phyloP scores from a whole-genome alignment of 768 basidiomycete genomes.

The Calocera viscosa region DNA sequence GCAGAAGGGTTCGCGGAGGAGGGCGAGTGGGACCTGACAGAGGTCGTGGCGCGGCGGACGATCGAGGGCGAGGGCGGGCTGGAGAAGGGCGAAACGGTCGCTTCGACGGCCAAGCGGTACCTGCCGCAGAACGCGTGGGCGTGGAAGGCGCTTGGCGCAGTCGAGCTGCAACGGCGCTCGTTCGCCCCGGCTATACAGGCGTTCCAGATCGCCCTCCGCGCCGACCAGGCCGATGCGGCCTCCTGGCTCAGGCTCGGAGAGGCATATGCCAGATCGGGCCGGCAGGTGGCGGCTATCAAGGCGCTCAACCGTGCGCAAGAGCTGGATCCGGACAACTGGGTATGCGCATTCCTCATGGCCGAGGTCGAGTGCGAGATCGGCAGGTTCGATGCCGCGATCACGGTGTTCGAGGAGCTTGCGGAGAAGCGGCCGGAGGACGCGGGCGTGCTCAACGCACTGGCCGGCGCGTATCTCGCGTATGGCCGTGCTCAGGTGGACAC shows the following conservation, averaged over 20 bases:
- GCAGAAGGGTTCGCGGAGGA: conserved; percentile 87
- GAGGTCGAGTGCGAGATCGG: conserved; percentile 73
- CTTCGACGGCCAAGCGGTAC: conserved; percentile 39
- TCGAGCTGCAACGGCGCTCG: conserved; percentile 62
- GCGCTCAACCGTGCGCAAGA: conserved; percentile 64
- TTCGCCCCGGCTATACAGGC: conserved; percentile 66
- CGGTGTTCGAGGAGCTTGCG: conserved; percentile 47
- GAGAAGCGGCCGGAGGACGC: conserved; percentile 48
- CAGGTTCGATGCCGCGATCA: conserved; percentile 61
- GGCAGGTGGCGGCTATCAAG: conserved; percentile 80
- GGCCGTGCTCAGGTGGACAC: conserved; percentile 50
- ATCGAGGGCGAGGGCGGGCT: conserved; percentile 87
- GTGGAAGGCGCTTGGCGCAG: conserved; percentile 90
- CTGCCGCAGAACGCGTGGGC: conserved; percentile 85
- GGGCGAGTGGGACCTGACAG: conserved; percentile 89
- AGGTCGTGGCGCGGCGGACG: conserved; percentile 81
- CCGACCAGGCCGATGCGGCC: conserved; percentile 58
- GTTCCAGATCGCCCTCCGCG: conserved; percentile 74
- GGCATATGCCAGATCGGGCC: conserved; percentile 77
- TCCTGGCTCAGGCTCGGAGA: conserved; percentile 90
- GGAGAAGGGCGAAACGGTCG: conserved; percentile 40
- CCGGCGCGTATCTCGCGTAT: conserved; percentile 56
- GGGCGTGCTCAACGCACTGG: conserved; percentile 58
- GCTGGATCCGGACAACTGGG: conserved; percentile 68
- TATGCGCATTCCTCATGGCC: conserved; percentile 68